Evolutionary conservation across 2,329 filamentous ascomycete species (phyloP).

Genomic region (Pleurostoma richardsiae): DNA sequence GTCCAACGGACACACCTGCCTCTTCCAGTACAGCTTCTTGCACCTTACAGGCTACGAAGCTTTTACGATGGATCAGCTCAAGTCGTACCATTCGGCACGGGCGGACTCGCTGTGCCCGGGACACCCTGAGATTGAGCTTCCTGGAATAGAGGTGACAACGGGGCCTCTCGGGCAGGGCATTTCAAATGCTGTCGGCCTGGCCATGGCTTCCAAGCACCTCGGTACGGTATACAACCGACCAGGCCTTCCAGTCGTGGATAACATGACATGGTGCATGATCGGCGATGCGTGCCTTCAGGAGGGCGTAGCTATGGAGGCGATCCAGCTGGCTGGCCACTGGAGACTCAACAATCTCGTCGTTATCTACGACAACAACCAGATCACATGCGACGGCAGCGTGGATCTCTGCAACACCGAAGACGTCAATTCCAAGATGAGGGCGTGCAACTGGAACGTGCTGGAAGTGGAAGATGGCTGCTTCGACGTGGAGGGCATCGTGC

Average conservation of each 20-base stretch:
- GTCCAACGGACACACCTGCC: slow-evolving; percentile 49
- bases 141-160: slow-evolving; percentile 53
- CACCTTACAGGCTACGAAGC: slow-evolving; percentile 43
- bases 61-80: slow-evolving; percentile 48
- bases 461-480: slow-evolving; percentile 43
- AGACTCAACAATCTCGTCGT: slow-evolving; percentile 46
- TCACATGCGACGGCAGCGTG: slow-evolving; percentile 50
- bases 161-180: slow-evolving; percentile 52
- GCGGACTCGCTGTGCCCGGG: slow-evolving; percentile 41
- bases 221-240: slow-evolving; percentile 44
- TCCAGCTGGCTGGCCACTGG: slow-evolving; percentile 46
- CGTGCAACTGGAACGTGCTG: slow-evolving; percentile 47
- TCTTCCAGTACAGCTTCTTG: slow-evolving; percentile 45
- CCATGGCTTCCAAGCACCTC: slow-evolving; percentile 49
- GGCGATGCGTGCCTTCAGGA: slow-evolving; percentile 52
- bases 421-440: slow-evolving; percentile 48
- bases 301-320: slow-evolving; percentile 48
- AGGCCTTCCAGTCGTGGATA: slow-evolving; percentile 39
- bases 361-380: slow-evolving; percentile 54
- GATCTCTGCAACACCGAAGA: slow-evolving; percentile 49
- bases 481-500: slow-evolving; percentile 38
- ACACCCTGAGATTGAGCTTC: slow-evolving; percentile 49
- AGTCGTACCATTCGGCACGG: slow-evolving; percentile 39
- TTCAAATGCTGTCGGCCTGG: slow-evolving; percentile 50
- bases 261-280: slow-evolving; percentile 48